Evolutionary conservation across 2,329 filamentous ascomycete genomes (phyloP).

Genomic region (Fusarium hostae): DNA sequence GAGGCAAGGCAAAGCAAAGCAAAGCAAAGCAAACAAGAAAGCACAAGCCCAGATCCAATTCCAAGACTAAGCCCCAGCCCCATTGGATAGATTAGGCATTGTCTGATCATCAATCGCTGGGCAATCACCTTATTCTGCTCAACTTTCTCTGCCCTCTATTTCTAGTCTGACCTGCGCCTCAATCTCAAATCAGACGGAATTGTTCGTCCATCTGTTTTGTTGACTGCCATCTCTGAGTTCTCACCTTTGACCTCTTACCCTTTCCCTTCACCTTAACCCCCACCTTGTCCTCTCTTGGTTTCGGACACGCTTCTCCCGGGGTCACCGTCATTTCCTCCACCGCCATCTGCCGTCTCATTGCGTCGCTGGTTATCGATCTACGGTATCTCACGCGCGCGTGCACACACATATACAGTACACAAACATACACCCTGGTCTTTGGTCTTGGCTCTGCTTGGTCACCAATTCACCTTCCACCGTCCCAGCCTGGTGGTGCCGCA

Average conservation of each 20-base stretch:
- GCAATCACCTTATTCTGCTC: constrained; percentile 10
- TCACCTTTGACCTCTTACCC: neutral
- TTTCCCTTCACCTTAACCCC: neutral
- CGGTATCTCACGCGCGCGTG: constrained; percentile 3
- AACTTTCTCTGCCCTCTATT: constrained; percentile 3
- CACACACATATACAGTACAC: neutral
- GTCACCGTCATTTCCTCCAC: constrained; percentile 32
- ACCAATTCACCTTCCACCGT: constrained; percentile 24
- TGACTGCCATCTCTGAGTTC: neutral
- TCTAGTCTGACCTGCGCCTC: neutral
- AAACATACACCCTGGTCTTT: constrained; percentile 23
- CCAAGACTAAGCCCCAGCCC: constrained; percentile 17
- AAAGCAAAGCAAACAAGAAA: constrained; percentile 2
- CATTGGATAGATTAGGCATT: constrained; percentile 13
- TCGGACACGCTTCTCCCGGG: constrained; percentile 23
- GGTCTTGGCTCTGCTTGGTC: constrained; percentile 15
- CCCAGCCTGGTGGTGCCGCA: constrained; percentile 36
- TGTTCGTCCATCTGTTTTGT: neutral
- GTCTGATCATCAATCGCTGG: constrained; percentile 1
- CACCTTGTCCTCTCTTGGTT: neutral
- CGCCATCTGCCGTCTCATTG: constrained; percentile 27
- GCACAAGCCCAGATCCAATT: constrained; percentile 29
- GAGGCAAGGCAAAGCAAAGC: constrained; percentile 21
- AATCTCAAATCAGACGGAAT: neutral
- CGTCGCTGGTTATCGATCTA: constrained; percentile 31